phyloP scores from a whole-genome alignment of 1,284 basidiomycete species.

The Melampsora abietis-canadensis region DNA sequence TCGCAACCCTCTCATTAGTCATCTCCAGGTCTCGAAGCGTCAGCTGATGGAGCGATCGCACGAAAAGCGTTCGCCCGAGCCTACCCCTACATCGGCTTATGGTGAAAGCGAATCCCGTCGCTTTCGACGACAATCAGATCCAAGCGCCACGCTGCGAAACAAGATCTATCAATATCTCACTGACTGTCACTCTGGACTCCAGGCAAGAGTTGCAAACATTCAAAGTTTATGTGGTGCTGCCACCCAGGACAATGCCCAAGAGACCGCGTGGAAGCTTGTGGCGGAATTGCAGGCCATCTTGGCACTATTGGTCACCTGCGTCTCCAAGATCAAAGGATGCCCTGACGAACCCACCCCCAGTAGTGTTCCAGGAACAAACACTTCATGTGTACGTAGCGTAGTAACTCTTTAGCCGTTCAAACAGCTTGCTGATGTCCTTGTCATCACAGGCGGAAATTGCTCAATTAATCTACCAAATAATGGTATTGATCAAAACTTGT shows the following conservation, averaged over 20 bases:
- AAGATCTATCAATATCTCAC: constrained; percentile 13
- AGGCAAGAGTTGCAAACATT: constrained; percentile 13
- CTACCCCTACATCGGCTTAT: neutral
- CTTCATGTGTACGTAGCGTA: neutral
- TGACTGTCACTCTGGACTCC: constrained; percentile 11
- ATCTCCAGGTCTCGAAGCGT: neutral
- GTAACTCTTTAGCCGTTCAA: too few relatives aligned
- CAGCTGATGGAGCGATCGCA: neutral
- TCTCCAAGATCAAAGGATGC: constrained; percentile 14
- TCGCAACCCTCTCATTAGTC: neutral
- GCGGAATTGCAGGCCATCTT: constrained; percentile 27
- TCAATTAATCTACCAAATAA: constrained; percentile 21
- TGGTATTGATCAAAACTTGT: constrained; percentile 23
- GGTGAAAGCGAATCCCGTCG: neutral
- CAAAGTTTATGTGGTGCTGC: constrained; percentile 4
- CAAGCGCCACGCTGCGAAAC: neutral
- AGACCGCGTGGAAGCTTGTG: constrained; percentile 20
- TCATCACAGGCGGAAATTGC: constrained; percentile 8
- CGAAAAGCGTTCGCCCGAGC: neutral
- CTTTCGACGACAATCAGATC: neutral
- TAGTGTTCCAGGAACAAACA: constrained; percentile 9
- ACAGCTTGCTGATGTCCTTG: neutral
- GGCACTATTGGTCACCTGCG: constrained; percentile 14
- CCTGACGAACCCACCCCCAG: constrained; percentile 10
- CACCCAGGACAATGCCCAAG: constrained; percentile 14